Evolutionary conservation across 2,329 filamentous ascomycete genomes (phyloP).

Genomic region (Aspergillus arachidicola): DNA sequence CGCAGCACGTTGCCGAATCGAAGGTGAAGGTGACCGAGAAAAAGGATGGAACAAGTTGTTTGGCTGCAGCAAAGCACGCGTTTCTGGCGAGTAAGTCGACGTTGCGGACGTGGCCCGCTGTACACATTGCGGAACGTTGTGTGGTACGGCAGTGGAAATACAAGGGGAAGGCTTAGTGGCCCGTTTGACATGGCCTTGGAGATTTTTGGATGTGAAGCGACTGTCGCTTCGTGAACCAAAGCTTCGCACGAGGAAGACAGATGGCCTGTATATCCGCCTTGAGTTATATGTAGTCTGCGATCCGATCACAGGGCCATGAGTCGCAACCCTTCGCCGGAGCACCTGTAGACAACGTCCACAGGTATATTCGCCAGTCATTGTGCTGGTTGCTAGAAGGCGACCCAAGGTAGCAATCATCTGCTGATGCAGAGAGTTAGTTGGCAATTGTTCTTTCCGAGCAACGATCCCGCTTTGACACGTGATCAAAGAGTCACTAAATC

Average conservation of each 20-base stretch:
- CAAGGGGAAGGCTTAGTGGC: constrained; percentile 9
- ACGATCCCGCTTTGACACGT: constrained; percentile 7
- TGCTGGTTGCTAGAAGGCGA: constrained; percentile 15
- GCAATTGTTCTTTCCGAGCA: not conserved
- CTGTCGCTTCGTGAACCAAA: constrained; percentile 31
- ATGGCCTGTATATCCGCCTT: constrained; percentile 28
- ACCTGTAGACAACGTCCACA: constrained; percentile 44
- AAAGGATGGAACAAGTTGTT: constrained; percentile 94
- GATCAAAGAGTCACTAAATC: not conserved
- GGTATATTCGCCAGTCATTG: constrained; percentile 45
- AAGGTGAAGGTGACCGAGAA: constrained; percentile 82
- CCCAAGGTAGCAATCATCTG: constrained; percentile 13
- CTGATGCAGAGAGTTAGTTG: not conserved
- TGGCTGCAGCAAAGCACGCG: constrained; percentile 57
- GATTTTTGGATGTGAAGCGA: constrained; percentile 21
- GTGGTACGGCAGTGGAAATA: constrained; percentile 7
- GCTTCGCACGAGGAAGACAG: constrained; percentile 28
- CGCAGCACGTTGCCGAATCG: constrained; percentile 82
- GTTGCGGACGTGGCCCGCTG: constrained; percentile 32
- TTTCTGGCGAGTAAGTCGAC: constrained; percentile 24
- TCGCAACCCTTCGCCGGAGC: constrained; percentile 33
- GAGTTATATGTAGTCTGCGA: constrained; percentile 28
- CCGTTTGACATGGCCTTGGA: constrained; percentile 23
- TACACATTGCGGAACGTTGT: constrained; percentile 22
- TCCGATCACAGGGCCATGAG: constrained; percentile 25